Base-by-base conservation (phyloP, 768 basidiomycete genomes). In the Boletus sp. region DNA sequence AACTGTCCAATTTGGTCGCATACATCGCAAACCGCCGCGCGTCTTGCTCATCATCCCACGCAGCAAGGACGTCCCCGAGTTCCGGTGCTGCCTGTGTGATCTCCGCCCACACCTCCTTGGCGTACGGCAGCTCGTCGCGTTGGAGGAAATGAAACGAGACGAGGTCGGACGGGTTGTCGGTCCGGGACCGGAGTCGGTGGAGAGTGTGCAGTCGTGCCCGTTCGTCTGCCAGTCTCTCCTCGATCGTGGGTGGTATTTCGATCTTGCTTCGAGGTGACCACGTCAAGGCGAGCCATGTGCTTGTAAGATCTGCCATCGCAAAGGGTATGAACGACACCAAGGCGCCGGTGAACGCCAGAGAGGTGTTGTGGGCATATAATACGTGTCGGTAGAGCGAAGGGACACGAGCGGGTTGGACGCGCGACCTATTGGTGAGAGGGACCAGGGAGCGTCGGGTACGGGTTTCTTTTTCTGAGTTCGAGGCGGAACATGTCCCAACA, bases 271-370 rank as follows among this genome's bases (percentile, higher is more conserved):
- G 35, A 1, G 48, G 37, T 1, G 58, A 54, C 78, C 79, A 82
- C 2, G 75, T 73, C 20, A 79, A 66, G 1, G 79, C 64, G 40
- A 83, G 72, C 78, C 78, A 82, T 4, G 77, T 79, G 64, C 77
- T 79, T n/a, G 71, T 71, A 46, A 83, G 68, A 55, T 83, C 80
- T 1, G 77, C 76, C 57, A 81, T 69, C 5, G 71, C 71, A 62
- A 82, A 83, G 3, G 81, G 81, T 9, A 76, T 81, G 59, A 75
- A 78, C 15, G 75, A 73, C 50, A 79, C 66, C 10, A 75, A 57
- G 1, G 76, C 69, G 39, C 78, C 79, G 36, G 78, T 69, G 66
- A 82, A 82, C 9, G 77, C 80, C 4, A 83, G 68, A 0, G 76
- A 68, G 1, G 80, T 74, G 52, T 78, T 82, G 50, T 68, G 64